A percentile compares a stretch with the other conserved stretches of the same genome.
These are phyloP conservation scores for Hanseniaspora lachancei DNA, from an alignment of 805 yeast genomes.

Conservation along the genomic window DNA sequence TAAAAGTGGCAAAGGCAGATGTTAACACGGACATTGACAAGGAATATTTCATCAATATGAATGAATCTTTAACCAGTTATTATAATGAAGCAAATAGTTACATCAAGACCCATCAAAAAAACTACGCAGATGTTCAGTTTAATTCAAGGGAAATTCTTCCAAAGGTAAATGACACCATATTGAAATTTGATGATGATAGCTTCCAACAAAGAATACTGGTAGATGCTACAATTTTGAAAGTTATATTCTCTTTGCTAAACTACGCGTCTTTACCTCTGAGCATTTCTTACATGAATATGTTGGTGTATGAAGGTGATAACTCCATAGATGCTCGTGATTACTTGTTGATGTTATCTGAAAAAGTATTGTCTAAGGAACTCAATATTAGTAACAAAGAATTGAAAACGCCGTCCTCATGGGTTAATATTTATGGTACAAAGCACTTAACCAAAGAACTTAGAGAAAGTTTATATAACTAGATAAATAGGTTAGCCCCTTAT, in stretches of 20 bases:
- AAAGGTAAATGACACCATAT: conserved; percentile 12
- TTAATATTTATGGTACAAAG: conserved; percentile 66
- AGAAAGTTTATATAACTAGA: conserved; percentile 46
- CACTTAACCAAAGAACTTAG: conserved; percentile 57
- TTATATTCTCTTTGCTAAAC: conserved; percentile 9
- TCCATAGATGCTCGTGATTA: conserved; percentile 44
- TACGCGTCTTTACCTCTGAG: conserved; percentile 5
- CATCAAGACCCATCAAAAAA: conserved; percentile 9
- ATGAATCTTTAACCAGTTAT: neutral
- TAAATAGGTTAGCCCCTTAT: conserved; percentile 31
- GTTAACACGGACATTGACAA: neutral
- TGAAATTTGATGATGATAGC: neutral
- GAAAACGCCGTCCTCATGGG: conserved; percentile 64
- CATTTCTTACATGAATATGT: conserved; percentile 37
- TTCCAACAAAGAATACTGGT: neutral
- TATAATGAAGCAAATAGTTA: neutral
- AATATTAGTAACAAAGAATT: neutral
- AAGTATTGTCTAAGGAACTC: neutral
- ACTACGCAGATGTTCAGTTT: conserved; percentile 8
- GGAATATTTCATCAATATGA: neutral
- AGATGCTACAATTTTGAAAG: neutral
- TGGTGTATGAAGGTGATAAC: conserved; percentile 87
- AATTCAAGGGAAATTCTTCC: conserved; percentile 16
- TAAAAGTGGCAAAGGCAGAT: conserved; percentile 3
- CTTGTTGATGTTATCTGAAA: neutral